Conservation (phyloP, 2,329 filamentous ascomycete genomes). For the Verticillium zaregamsianum region DNA sequence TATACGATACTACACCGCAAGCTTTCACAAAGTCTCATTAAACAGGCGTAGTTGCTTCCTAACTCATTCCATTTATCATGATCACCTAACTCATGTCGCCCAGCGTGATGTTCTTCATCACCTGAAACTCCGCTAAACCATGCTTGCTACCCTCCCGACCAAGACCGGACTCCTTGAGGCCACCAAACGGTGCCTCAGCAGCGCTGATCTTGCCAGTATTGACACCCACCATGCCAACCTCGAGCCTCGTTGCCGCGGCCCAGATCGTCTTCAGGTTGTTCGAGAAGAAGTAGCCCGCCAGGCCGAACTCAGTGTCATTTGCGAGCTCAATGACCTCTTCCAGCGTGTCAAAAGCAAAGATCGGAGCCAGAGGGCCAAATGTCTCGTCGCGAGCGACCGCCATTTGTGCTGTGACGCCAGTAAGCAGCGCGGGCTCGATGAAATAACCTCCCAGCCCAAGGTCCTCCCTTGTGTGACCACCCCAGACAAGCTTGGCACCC, state of each 20-base stretch:
- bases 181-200: slow-evolving; percentile 28
- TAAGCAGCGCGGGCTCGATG: slow-evolving; percentile 27
- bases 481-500: slow-evolving; percentile 53
- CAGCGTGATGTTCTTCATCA: slow-evolving; percentile 16
- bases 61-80: too few relatives aligned
- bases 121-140: slow-evolving; percentile 23
- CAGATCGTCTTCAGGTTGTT: slow-evolving; percentile 34
- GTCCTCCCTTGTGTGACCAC: slow-evolving; percentile 53
- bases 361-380: slow-evolving; percentile 65
- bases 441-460: slow-evolving; percentile 30
- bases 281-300: slow-evolving; percentile 70
- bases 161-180: slow-evolving; percentile 30
- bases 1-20: too few relatives aligned
- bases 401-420: slow-evolving; percentile 64
- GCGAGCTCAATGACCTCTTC: slow-evolving; percentile 64
- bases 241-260: slow-evolving; percentile 42
- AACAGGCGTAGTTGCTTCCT: too few relatives aligned
- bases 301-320: slow-evolving; percentile 62
- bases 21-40: too few relatives aligned
- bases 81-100: not conserved
- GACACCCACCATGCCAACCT: slow-evolving; percentile 35
- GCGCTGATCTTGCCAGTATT: slow-evolving; percentile 29
- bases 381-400: slow-evolving; percentile 64
- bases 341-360: slow-evolving; percentile 67
- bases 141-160: slow-evolving; percentile 29